Evolutionary conservation across 306 rosid species (phyloP), one percentile per base, ranked within the genome.

Genomic region (Geum urbanum): DNA sequence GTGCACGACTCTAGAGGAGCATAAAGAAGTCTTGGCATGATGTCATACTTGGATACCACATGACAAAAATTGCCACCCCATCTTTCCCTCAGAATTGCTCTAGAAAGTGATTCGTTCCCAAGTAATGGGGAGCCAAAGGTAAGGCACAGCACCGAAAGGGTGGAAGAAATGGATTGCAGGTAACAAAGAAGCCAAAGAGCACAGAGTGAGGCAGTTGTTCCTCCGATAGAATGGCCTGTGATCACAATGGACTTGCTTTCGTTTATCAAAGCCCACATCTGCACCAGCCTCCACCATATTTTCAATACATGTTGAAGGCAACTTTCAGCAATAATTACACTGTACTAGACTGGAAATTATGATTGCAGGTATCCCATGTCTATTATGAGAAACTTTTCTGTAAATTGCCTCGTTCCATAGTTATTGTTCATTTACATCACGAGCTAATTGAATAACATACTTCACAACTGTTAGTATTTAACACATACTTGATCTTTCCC

Each of bases 141-240:
- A 69, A 88, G 76, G 82, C 98, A 90, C 27, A 94, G 69, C 10
- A 94, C 66, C 61, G 86, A 35, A 37, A 18, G 39, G 27, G 84
- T 19, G 32, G 84, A 71, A 40, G 86, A 57, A 68, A 70, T 40
- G 20, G 85, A 66, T 73, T 71, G 88, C 51, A 88, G 82, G 70
- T 77, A 46, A 41, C 86, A 88, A 9, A 90, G 83, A 51, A 94
- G 84, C 97, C 96, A 83, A 24, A 94, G 89, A 18, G 97, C 74
- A 20, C 87, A 84, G 0, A 94, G 86, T 51, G 96, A 84, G 54
- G 98, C 97, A 12, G 66, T 79, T 54, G 91, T 81, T 83, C 96
- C 98, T 77, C 98, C 97, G 48, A 94, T 78, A 52, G 97, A 90
- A 54, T 88, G 96, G 52, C 97, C 98, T 8, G 98, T 94, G 70